Percentiles rank a stretch among this genome's conserved stretches.
phyloP scores from a whole-genome alignment of 805 yeast species.

The Kuraishia cidri region DNA sequence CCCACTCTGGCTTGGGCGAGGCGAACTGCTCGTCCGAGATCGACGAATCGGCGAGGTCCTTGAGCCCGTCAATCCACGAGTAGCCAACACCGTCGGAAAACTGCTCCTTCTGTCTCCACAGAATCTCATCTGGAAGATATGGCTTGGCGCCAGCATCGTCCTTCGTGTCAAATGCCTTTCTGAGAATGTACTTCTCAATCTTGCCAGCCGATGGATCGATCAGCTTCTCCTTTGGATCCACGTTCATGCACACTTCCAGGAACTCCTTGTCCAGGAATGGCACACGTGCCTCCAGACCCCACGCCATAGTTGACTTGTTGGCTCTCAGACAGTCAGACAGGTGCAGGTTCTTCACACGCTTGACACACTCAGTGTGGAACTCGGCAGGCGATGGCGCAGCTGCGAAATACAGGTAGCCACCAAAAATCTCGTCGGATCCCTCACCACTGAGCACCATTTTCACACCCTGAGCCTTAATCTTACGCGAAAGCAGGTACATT shows the following conservation, averaged over 20 bases:
- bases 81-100: conserved; percentile 99
- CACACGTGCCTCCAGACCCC: conserved; percentile 99
- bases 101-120: conserved; percentile 99
- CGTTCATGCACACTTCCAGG: conserved; percentile 88
- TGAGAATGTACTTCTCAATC: conserved; percentile 91
- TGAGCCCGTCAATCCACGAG: conserved; percentile 97
- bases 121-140: conserved; percentile 91
- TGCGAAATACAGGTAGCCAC: conserved; percentile 97
- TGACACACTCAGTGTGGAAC: conserved; percentile 93
- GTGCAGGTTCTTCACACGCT: conserved; percentile 95
- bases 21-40: conserved; percentile 88
- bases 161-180: conserved; percentile 95
- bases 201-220: conserved; percentile 62
- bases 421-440: conserved; percentile 98
- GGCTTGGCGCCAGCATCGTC: conserved; percentile 74
- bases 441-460: conserved; percentile 99
- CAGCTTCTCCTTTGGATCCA: conserved; percentile 87
- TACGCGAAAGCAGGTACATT: conserved; percentile 91
- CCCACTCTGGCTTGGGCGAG: conserved; percentile 94
- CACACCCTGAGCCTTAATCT: conserved; percentile 98
- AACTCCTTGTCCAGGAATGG: conserved; percentile 96
- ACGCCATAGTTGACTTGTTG: conserved; percentile 98
- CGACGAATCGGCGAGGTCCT: conserved; percentile 85
- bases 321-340: conserved; percentile 97
- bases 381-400: conserved; percentile 90